These are phyloP conservation scores for Calocera viscosa DNA, from an alignment of 768 basidiomycete genomes.

Conservation along the genomic window DNA sequence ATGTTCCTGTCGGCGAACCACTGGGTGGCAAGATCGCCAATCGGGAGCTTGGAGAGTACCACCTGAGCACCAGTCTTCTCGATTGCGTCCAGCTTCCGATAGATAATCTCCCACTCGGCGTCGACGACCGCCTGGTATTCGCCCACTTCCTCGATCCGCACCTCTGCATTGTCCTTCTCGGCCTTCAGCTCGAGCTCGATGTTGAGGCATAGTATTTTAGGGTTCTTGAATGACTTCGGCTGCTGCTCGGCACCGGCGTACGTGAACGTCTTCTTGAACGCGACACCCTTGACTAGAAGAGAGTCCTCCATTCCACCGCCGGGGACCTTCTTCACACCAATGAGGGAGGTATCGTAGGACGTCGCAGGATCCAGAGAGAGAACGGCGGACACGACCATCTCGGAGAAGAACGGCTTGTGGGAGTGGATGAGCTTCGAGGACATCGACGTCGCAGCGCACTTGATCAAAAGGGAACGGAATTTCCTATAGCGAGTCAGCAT, in stretches of 20 bases:
- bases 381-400: constrained; percentile 98
- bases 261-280: constrained; percentile 99
- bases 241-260: constrained; percentile 99
- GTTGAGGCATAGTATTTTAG: constrained; percentile 86
- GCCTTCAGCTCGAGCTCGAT: constrained; percentile 98
- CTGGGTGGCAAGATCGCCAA: constrained; percentile 95
- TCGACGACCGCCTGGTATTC: constrained; percentile 99
- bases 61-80: constrained; percentile 94
- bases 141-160: constrained; percentile 88
- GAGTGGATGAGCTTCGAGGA: constrained; percentile 98
- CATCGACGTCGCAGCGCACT: constrained; percentile 99
- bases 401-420: constrained; percentile 96
- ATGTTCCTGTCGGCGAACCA: constrained; percentile 99
- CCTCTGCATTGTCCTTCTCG: constrained; percentile 98
- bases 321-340: constrained; percentile 94
- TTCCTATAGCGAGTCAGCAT: constrained; percentile 38
- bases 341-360: constrained; percentile 88
- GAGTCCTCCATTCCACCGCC: constrained; percentile 96
- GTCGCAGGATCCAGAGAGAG: constrained; percentile 71
- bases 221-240: constrained; percentile 80
- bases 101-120: constrained; percentile 99
- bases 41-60: constrained; percentile 93
- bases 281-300: constrained; percentile 73
- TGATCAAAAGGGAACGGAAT: constrained; percentile 86
- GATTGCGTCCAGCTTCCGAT: constrained; percentile 90